Evolutionary conservation across 345 rosid species (phyloP), one percentile per base, ranked within the genome.

Genomic region (Viola odorata): DNA sequence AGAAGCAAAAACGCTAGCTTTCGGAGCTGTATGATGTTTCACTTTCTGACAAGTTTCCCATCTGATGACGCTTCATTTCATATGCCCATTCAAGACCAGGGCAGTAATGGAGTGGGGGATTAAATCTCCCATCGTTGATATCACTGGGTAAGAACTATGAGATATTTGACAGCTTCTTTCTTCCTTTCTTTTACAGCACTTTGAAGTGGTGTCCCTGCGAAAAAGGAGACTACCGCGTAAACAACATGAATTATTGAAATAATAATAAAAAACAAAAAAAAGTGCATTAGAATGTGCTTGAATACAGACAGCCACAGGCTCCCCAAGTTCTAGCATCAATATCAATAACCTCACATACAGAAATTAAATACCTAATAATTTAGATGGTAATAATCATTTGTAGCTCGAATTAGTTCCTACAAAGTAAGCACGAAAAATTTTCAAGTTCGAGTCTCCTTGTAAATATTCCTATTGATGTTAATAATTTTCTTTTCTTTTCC

Each of bases 81-180:
- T 94, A 94, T 16, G 97, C 99, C 91, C 95, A 94, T 74, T 94
- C 99, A 67, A 94, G 91, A 45, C 97, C 90, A 15, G 82, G 79
- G 74, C 99, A 94, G 80, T 94, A 89, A 76, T 87, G 96, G 58
- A 94, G 84, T 4, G 97, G 99, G 0, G 97, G 99, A 62, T 89
- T 94, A 60, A 89, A 89, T 65, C 99, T 83, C 55, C 81, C 52
- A 67, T 94, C 99, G 42, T 73, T 77, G n/a, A 89, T 89, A 76
- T 84, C 91, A 65, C 86, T 95, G 0, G 99, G 86, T 71, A 94
- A 60, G 70, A 88, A 90, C 91, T 47, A 94, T 66, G 56, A 94
- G 82, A 73, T 80, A 90, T 71, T 83, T 87, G 57, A 90, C 86
- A 0, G 99, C 97, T 68, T 79, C 89, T 65, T 73, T 85, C 82